Conservation (phyloP, 192 early-diverging fungal genomes). For the Coemansia sp. region DNA sequence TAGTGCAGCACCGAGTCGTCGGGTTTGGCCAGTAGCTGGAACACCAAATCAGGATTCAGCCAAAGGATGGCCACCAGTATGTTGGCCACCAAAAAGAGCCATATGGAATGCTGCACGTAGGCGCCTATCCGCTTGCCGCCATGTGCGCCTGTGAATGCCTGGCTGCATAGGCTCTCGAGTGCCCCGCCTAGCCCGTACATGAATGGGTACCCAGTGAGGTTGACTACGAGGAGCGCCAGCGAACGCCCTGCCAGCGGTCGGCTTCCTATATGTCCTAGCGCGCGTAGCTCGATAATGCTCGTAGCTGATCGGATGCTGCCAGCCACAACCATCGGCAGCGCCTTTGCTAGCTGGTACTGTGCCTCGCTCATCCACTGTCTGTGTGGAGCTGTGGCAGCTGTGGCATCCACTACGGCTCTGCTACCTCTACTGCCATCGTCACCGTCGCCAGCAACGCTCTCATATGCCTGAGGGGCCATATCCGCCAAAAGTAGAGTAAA, state of each 20-base stretch:
- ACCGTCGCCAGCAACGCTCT: neutral
- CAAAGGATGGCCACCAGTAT: slow-evolving; percentile 31
- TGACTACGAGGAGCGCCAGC: slow-evolving; percentile 71
- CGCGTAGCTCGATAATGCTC: slow-evolving; percentile 66
- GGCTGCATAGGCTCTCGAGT: slow-evolving; percentile 77
- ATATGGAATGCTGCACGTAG: slow-evolving; percentile 83
- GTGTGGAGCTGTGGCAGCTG: neutral
- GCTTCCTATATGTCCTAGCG: slow-evolving; percentile 65
- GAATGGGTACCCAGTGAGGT: slow-evolving; percentile 76
- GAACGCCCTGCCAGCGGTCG: slow-evolving; percentile 69
- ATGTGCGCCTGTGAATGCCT: slow-evolving; percentile 68
- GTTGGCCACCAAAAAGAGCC: slow-evolving; percentile 60
- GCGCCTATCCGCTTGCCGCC: slow-evolving; percentile 64
- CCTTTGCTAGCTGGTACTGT: slow-evolving; percentile 28
- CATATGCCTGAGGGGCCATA: slow-evolving; percentile 6
- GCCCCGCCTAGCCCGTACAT: slow-evolving; percentile 75
- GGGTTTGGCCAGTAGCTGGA: slow-evolving; percentile 75
- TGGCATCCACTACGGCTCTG: neutral
- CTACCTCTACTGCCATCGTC: neutral
- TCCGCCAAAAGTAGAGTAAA: neutral
- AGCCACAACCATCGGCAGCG: slow-evolving; percentile 63
- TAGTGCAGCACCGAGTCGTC: slow-evolving; percentile 70
- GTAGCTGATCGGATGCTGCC: slow-evolving; percentile 66
- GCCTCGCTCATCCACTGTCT: slow-evolving; percentile 34
- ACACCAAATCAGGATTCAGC: slow-evolving; percentile 46